Evolutionary conservation across 164 flowering plant species (phyloP).

Genomic region (Cinnamomum micranthum): DNA sequence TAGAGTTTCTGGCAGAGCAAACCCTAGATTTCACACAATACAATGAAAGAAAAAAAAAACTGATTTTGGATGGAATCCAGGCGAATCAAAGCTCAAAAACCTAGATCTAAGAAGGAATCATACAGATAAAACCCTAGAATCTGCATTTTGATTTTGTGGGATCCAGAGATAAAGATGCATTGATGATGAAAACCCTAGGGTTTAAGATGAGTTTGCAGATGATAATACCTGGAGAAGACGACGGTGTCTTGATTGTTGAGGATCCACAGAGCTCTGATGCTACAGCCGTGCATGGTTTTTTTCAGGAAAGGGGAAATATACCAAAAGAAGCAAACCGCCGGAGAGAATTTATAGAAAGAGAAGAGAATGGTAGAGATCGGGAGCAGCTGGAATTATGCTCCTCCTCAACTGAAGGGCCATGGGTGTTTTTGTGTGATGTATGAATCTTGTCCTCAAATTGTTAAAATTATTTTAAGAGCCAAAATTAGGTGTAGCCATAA

Average conservation of each 20-base stretch:
- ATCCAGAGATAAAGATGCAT: neutral
- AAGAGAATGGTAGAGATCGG: neutral
- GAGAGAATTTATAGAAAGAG: neutral
- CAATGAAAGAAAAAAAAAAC: too few relatives aligned
- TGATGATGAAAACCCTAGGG: constrained; percentile 8
- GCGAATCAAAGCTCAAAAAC: neutral
- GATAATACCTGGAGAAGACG: constrained; percentile 75
- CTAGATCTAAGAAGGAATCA: constrained; percentile 8
- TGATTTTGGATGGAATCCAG: neutral
- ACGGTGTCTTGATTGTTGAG: constrained; percentile 73
- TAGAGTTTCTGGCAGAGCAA: too few relatives aligned
- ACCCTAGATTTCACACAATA: too few relatives aligned
- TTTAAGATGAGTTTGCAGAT: neutral
- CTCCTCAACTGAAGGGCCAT: too few relatives aligned
- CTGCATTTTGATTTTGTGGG: neutral
- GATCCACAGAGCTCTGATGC: constrained; percentile 95
- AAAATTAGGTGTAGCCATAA: too few relatives aligned
- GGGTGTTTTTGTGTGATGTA: too few relatives aligned
- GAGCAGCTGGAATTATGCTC: neutral
- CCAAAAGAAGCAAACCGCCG: too few relatives aligned
- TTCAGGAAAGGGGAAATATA: neutral
- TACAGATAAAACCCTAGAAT: neutral
- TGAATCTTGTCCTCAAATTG: too few relatives aligned
- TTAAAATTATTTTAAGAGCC: too few relatives aligned
- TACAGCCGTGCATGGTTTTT: constrained; percentile 49